phyloP scores from a whole-genome alignment of 768 basidiomycete genomes.

The Gloeostereum incarnatum region DNA sequence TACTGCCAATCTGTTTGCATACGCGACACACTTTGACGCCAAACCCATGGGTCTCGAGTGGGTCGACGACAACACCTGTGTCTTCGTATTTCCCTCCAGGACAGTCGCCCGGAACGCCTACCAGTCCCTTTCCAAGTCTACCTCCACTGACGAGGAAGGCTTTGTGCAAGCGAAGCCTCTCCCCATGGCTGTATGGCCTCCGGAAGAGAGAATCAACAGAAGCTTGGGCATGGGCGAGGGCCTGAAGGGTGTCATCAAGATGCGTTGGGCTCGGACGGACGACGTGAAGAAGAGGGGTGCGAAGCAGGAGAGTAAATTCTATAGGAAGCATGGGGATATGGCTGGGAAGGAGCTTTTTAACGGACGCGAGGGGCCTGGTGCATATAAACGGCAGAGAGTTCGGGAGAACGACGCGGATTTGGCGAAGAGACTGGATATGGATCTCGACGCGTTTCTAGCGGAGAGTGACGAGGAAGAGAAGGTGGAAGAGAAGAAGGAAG shows the following conservation, averaged over 20 bases:
- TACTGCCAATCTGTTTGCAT: constrained; percentile 72
- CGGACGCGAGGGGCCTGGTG: constrained; percentile 18
- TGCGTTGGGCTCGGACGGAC: constrained; percentile 67
- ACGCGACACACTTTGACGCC: constrained; percentile 70
- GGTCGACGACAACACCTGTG: constrained; percentile 78
- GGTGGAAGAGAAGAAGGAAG: constrained; percentile 24
- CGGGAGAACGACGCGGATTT: constrained; percentile 24
- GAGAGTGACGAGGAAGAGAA: no score
- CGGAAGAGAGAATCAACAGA: constrained; percentile 66
- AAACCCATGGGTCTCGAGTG: constrained; percentile 75
- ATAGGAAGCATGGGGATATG: constrained; percentile 57
- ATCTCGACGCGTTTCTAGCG: constrained; percentile 61
- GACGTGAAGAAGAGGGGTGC: constrained; percentile 79
- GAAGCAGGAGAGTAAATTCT: constrained; percentile 65
- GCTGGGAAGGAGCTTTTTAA: constrained; percentile 54
- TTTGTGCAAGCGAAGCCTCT: constrained; percentile 58
- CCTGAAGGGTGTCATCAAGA: constrained; percentile 52
- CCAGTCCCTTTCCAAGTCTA: constrained; percentile 39
- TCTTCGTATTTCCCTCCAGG: constrained; percentile 62
- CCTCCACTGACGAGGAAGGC: constrained; percentile 43
- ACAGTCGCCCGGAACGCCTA: constrained; percentile 43
- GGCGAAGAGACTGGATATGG: constrained; percentile 47
- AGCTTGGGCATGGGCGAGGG: constrained; percentile 65
- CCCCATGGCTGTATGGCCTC: constrained; percentile 69
- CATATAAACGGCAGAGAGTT: constrained; percentile 20